Evolutionary conservation across 2,329 filamentous ascomycete species (phyloP).

Genomic region (Sarocladium oryzae): DNA sequence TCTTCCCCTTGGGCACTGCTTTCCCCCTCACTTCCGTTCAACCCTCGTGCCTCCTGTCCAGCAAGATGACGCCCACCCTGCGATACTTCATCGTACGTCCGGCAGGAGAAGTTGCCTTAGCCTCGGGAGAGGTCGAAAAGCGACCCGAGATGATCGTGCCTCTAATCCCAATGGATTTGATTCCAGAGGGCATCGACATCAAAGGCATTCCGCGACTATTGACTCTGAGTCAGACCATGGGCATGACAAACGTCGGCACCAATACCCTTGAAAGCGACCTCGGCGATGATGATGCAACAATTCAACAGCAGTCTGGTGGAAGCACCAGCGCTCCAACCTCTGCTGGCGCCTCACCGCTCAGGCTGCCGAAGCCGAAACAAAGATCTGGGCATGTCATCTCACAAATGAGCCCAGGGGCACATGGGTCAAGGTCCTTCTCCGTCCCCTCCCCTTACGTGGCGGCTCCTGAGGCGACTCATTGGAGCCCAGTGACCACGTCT

Average conservation of each 20-base stretch:
- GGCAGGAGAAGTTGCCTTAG: conserved; percentile 17
- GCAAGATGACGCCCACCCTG: conserved; percentile 21
- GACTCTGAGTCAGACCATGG: conserved; percentile 27
- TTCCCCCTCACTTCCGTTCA: too few species aligned
- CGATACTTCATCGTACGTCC: conserved; percentile 38
- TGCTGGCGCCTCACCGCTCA: neutral
- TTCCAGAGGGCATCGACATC: conserved; percentile 40
- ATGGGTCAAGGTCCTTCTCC: neutral
- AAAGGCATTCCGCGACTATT: conserved; percentile 37
- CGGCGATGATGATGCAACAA: too few species aligned
- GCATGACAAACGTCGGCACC: conserved; percentile 33
- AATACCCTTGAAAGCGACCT: neutral
- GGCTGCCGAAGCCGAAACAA: too few species aligned
- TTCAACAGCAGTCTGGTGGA: neutral
- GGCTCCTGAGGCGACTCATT: too few species aligned
- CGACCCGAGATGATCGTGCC: conserved; percentile 37
- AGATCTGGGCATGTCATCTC: neutral
- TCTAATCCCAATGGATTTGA: conserved; percentile 46
- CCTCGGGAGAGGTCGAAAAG: conserved; percentile 16
- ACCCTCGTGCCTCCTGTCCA: too few species aligned
- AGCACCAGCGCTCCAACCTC: neutral
- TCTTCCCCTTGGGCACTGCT: too few species aligned
- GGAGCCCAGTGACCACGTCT: too few species aligned
- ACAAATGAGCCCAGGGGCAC: neutral
- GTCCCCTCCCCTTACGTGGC: too few species aligned